Conservation (phyloP, 2,329 filamentous ascomycete species). For the Colletotrichum musicola region DNA sequence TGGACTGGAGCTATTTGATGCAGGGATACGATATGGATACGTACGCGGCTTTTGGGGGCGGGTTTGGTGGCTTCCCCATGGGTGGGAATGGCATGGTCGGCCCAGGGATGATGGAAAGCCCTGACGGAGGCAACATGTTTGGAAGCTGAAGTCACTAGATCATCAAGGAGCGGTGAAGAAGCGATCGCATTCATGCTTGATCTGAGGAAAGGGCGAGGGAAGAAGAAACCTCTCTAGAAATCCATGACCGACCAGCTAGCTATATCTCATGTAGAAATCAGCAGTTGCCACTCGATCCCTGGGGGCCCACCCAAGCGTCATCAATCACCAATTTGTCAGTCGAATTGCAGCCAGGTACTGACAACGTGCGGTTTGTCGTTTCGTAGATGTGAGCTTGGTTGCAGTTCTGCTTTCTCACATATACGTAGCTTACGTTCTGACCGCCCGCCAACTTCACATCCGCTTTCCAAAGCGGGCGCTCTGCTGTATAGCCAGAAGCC, state of each 20-base stretch:
- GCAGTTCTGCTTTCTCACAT: constrained; percentile 58
- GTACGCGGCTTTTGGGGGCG: constrained; percentile 47
- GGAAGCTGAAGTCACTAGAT: constrained; percentile 16
- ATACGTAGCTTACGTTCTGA: constrained; percentile 58
- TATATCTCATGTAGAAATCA: not conserved
- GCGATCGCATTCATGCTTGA: too few relatives aligned
- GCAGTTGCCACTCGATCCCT: constrained; percentile 44
- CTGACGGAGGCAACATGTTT: constrained; percentile 36
- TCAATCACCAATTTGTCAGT: constrained; percentile 46
- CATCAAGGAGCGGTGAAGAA: too few relatives aligned
- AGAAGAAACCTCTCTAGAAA: too few relatives aligned
- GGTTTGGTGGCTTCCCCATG: constrained; percentile 39
- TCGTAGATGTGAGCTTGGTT: constrained; percentile 58
- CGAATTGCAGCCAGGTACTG: constrained; percentile 51
- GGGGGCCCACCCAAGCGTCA: constrained; percentile 54
- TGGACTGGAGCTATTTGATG: constrained; percentile 65
- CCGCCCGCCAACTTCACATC: constrained; percentile 56
- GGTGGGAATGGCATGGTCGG: constrained; percentile 39
- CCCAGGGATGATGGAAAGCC: constrained; percentile 41
- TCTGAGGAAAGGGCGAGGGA: too few relatives aligned
- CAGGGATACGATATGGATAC: constrained; percentile 53
- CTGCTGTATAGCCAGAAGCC: constrained; percentile 55
- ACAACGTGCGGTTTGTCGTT: constrained; percentile 56
- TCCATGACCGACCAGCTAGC: not conserved
- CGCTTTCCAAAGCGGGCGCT: constrained; percentile 59